phyloP scores from a whole-genome alignment of 164 flowering plant species.

The Berberis vulgaris region DNA sequence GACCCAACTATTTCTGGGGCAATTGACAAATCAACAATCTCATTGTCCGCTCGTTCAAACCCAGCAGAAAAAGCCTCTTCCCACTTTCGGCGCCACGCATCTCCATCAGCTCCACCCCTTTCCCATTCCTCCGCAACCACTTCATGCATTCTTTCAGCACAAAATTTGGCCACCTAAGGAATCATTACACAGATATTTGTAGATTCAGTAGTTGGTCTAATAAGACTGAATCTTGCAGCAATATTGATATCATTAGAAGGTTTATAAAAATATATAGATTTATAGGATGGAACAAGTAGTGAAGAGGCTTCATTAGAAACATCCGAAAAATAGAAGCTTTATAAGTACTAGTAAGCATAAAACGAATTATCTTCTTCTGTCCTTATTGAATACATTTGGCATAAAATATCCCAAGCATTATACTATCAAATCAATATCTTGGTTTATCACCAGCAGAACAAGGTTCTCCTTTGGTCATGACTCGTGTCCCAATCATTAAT shows the following conservation, averaged over 20 bases:
- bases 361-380: too few species aligned
- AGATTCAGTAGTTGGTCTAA: background rate
- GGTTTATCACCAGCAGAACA: too few species aligned
- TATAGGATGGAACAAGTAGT: background rate
- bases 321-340: background rate
- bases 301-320: background rate
- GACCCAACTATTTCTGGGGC: constrained; percentile 69
- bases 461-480: too few species aligned
- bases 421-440: too few species aligned
- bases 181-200: background rate
- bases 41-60: constrained; percentile 47
- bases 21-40: constrained; percentile 22
- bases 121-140: constrained; percentile 52
- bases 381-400: too few species aligned
- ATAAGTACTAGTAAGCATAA: background rate
- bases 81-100: constrained; percentile 56
- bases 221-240: background rate
- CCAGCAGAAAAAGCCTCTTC: constrained; percentile 22
- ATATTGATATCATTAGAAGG: background rate
- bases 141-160: constrained; percentile 49
- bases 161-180: constrained; percentile 55
- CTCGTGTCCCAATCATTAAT: too few species aligned
- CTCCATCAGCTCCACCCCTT: constrained; percentile 19
- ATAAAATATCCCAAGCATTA: too few species aligned
- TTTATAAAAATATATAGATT: background rate